Evolutionary conservation across 2,329 filamentous ascomycete genomes (phyloP).

Genomic region (Laburnicola sp.): DNA sequence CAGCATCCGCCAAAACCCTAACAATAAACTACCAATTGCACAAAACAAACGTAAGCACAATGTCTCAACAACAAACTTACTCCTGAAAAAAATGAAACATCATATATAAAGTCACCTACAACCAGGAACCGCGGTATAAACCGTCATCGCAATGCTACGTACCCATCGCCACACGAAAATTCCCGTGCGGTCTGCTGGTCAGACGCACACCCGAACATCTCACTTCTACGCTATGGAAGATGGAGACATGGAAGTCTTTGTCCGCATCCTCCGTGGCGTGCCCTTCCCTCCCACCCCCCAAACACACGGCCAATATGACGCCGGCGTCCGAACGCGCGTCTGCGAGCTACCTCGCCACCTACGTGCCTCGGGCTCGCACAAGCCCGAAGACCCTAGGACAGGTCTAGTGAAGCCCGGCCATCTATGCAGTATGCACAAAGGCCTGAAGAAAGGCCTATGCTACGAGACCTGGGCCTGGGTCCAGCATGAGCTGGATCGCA

Average conservation of each 20-base stretch:
- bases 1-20: too few relatives aligned
- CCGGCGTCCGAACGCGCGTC: slow-evolving; percentile 19
- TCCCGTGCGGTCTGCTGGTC: too few relatives aligned
- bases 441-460: slow-evolving; percentile 24
- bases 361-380: slow-evolving; percentile 15
- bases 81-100: too few relatives aligned
- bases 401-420: slow-evolving; percentile 9
- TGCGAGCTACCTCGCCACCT: slow-evolving; percentile 27
- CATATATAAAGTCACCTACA: too few relatives aligned
- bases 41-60: too few relatives aligned
- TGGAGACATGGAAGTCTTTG: slow-evolving; percentile 28
- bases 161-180: too few relatives aligned
- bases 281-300: slow-evolving; percentile 5
- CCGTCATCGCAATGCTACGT: too few relatives aligned
- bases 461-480: slow-evolving; percentile 29
- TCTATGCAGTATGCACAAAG: slow-evolving; percentile 32
- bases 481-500: slow-evolving; percentile 25
- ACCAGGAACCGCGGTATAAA: too few relatives aligned
- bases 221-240: slow-evolving; percentile 6
- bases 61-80: too few relatives aligned
- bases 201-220: neutral
- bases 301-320: slow-evolving; percentile 11
- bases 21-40: too few relatives aligned
- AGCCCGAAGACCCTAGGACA: neutral
- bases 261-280: slow-evolving; percentile 21